phyloP scores from a whole-genome alignment of 2,329 filamentous ascomycete species.

The Cytospora leucostoma region DNA sequence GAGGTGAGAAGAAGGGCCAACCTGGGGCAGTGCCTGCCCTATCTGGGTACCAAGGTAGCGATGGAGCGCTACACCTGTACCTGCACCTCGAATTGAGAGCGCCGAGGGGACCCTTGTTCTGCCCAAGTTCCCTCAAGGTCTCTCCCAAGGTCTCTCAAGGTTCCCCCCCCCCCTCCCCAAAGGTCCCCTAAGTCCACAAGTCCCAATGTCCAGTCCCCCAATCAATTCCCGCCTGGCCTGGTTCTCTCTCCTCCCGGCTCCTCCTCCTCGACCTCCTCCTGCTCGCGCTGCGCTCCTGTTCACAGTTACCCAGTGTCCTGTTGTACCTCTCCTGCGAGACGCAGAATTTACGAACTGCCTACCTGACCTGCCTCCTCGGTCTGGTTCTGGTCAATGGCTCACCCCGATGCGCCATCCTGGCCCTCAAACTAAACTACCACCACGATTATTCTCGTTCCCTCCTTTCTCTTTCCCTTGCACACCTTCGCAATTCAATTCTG shows the following conservation, averaged over 20 bases:
- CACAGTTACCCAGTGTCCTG: background rate
- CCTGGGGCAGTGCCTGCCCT: background rate
- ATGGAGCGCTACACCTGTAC: background rate
- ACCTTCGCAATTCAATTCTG: slow-evolving; percentile 25
- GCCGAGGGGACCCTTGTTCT: background rate
- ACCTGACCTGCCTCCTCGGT: slow-evolving; percentile 22
- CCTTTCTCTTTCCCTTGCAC: slow-evolving; percentile 22
- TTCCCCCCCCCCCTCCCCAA: background rate
- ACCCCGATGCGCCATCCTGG: slow-evolving; percentile 18
- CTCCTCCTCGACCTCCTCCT: background rate
- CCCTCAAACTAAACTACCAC: slow-evolving; percentile 15
- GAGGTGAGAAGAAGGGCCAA: too few relatives aligned
- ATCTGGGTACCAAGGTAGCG: background rate
- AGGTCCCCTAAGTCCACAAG: background rate
- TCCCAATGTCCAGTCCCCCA: background rate
- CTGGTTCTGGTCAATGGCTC: slow-evolving; percentile 24
- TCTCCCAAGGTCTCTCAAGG: background rate
- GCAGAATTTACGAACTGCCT: slow-evolving; percentile 27
- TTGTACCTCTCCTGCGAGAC: slow-evolving; percentile 6
- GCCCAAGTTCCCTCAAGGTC: background rate
- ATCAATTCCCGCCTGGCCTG: background rate
- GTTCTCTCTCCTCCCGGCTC: background rate
- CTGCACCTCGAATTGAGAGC: slow-evolving; percentile 2
- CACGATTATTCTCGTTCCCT: background rate
- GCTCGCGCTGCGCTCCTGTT: background rate